phyloP scores from a whole-genome alignment of 2,329 filamentous ascomycete genomes.

The Ceratocystis cubensis region DNA sequence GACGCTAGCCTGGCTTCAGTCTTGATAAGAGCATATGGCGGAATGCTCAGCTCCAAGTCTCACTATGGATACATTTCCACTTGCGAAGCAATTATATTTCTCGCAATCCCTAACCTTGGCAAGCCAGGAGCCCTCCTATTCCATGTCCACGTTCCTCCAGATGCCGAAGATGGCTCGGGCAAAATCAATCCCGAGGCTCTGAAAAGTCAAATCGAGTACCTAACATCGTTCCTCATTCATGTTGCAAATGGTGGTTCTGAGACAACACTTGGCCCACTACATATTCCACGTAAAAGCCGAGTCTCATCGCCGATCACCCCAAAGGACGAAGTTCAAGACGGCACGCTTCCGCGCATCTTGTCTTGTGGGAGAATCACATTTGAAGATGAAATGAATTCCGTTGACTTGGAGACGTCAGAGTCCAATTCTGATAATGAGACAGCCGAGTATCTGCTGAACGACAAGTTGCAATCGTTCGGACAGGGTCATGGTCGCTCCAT shows the following conservation, averaged over 20 bases:
- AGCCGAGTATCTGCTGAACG: neutral
- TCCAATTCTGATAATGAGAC: neutral
- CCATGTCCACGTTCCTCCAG: neutral
- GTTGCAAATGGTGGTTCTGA: neutral
- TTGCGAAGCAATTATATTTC: neutral
- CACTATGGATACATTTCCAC: conserved; percentile 1
- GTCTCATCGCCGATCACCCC: neutral
- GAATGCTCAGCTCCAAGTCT: neutral
- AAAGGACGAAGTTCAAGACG: neutral
- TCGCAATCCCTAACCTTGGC: neutral
- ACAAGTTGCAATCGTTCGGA: neutral
- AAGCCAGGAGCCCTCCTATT: neutral
- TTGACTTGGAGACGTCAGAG: neutral
- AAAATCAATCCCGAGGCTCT: neutral
- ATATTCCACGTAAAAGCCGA: neutral
- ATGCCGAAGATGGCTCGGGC: neutral
- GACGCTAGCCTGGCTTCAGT: neutral
- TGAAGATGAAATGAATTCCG: neutral
- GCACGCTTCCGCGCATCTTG: neutral
- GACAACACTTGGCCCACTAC: neutral
- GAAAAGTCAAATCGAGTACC: neutral
- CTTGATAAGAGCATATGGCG: neutral
- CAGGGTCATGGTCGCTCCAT: neutral
- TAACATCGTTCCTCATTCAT: neutral
- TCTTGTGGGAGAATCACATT: neutral